Conservation (phyloP, 257 asterid genomes). For the Jacaranda copaia region DNA sequence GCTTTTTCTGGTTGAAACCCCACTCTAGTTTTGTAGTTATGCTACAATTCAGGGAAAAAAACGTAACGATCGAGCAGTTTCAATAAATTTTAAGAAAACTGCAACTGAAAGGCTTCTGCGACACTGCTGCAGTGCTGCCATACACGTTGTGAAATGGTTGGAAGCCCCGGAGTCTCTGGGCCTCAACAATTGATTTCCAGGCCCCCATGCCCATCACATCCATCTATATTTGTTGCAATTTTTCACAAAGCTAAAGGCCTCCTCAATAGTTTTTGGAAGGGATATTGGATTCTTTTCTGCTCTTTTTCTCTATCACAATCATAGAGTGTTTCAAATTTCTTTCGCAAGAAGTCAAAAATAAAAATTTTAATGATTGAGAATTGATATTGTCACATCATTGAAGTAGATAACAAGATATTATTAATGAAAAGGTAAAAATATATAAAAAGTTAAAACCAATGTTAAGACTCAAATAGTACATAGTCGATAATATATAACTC, state of each 20-base stretch:
- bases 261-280: not conserved
- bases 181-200: conserved; percentile 21
- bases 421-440: no score
- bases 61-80: not conserved
- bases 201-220: conserved; percentile 29
- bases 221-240: conserved; percentile 27
- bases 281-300: no score
- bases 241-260: conserved; percentile 13
- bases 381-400: no score
- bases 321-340: no score
- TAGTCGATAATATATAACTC: no score
- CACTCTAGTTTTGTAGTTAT: not conserved
- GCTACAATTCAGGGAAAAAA: conserved; percentile 2
- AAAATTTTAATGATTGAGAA: no score
- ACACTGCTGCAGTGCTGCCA: not conserved
- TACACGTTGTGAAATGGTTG: conserved; percentile 35
- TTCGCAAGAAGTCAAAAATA: no score
- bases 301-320: no score
- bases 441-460: no score
- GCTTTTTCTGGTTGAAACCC: not conserved
- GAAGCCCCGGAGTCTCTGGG: not conserved
- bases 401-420: no score
- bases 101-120: conserved; percentile 9
- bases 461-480: no score
- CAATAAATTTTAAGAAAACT: not conserved